Conservation (phyloP, 805 yeast species). For the Wickerhamiella allomyrinae region DNA sequence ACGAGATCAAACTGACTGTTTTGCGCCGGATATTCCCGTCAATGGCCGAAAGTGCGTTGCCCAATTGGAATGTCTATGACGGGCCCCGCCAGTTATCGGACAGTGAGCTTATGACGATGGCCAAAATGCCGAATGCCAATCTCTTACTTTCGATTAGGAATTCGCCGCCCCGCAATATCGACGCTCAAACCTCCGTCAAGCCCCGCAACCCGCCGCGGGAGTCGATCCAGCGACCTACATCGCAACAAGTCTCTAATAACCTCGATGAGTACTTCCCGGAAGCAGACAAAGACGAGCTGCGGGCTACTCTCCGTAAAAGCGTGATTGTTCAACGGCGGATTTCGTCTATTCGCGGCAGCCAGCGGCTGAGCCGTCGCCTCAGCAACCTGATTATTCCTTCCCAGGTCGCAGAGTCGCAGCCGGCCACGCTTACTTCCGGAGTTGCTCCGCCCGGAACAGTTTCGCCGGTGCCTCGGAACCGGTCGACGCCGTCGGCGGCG, state of each 20-base stretch:
- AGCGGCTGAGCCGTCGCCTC: slow-evolving; percentile 16
- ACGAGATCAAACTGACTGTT: slow-evolving; percentile 10
- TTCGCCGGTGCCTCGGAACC: slow-evolving; percentile 11
- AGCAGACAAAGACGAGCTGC: slow-evolving; percentile 53
- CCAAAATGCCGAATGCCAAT: slow-evolving; percentile 5
- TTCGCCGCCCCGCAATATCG: background rate
- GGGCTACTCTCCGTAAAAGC: slow-evolving; percentile 71
- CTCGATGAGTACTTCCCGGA: slow-evolving; percentile 86
- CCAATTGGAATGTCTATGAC: slow-evolving; percentile 5
- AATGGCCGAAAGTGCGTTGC: slow-evolving; percentile 10
- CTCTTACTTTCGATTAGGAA: slow-evolving; percentile 6
- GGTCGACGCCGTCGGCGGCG: background rate
- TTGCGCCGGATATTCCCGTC: slow-evolving; percentile 5
- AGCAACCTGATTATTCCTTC: slow-evolving; percentile 15
- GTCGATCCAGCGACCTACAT: slow-evolving; percentile 72
- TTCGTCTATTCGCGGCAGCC: slow-evolving; percentile 28
- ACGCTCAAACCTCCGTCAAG: background rate
- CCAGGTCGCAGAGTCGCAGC: slow-evolving; percentile 1
- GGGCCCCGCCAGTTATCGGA: slow-evolving; percentile 10
- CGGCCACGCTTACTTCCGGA: background rate
- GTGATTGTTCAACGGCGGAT: slow-evolving; percentile 62
- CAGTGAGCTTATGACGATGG: slow-evolving; percentile 13
- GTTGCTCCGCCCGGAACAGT: slow-evolving; percentile 12
- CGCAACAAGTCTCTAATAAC: slow-evolving; percentile 79
- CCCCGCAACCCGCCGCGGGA: slow-evolving; percentile 28